Conservation (phyloP, 139 green algal genomes). For the Spirogloea muscicola region DNA sequence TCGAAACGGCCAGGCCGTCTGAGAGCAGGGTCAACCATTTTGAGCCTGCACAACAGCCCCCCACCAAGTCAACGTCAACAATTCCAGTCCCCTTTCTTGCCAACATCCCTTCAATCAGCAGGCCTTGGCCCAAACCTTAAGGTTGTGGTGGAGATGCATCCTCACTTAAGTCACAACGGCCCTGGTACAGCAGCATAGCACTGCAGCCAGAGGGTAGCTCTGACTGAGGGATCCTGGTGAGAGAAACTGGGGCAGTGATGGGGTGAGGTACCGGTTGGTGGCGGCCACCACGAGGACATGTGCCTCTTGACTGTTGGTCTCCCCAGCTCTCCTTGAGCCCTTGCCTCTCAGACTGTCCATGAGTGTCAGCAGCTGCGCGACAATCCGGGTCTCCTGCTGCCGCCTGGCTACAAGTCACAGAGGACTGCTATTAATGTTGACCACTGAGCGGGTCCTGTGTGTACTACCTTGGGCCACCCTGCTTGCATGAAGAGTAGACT, state of each 20-base stretch:
- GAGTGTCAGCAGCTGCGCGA: slow-evolving; percentile 91
- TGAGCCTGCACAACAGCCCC: slow-evolving; percentile 61
- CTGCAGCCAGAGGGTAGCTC: too few species aligned
- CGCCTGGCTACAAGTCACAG: slow-evolving; percentile 11
- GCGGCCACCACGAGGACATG: slow-evolving; percentile 74
- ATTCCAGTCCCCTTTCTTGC: background rate
- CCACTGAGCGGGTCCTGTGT: too few species aligned
- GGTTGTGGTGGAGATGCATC: background rate
- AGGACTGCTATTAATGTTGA: too few species aligned
- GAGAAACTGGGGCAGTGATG: background rate
- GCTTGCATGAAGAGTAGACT: too few species aligned
- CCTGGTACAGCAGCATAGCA: too few species aligned
- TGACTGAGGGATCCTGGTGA: too few species aligned
- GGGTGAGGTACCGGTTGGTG: slow-evolving; percentile 61
- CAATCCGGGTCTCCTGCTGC: slow-evolving; percentile 75
- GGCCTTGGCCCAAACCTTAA: background rate
- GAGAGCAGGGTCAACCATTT: slow-evolving; percentile 83
- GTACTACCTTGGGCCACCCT: too few species aligned
- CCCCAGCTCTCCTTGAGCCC: slow-evolving; percentile 49
- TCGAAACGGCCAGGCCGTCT: slow-evolving; percentile 82
- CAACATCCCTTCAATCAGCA: background rate
- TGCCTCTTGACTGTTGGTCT: slow-evolving; percentile 7
- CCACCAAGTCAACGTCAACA: background rate
- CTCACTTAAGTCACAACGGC: too few species aligned
- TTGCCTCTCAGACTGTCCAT: slow-evolving; percentile 70